A percentile compares a stretch with the other conserved stretches of the same genome.
Conservation (phyloP, 306 rosid genomes). For the Malus orientalis region DNA sequence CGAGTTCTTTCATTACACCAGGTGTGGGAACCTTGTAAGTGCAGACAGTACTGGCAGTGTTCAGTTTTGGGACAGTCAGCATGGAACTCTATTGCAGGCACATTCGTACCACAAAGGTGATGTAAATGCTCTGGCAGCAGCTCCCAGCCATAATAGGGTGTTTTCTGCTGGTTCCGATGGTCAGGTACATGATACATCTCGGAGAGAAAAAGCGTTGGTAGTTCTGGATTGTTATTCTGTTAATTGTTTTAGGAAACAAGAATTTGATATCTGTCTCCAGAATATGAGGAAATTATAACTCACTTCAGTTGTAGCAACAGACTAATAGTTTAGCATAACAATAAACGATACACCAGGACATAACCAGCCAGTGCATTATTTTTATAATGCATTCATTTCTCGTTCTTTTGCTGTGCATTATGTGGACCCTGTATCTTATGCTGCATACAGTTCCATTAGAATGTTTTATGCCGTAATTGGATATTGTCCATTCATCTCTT, state of each 20-base stretch:
- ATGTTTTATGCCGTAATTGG: neutral
- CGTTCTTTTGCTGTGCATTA: neutral
- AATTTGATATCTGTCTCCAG: neutral
- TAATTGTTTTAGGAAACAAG: neutral
- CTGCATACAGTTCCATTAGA: neutral
- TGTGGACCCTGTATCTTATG: neutral
- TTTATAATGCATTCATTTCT: neutral
- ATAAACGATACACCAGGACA: neutral
- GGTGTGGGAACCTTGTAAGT: constrained; percentile 95
- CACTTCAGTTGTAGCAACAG: neutral
- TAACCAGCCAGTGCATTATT: neutral
- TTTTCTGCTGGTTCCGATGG: constrained; percentile 99
- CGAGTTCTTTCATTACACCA: constrained; percentile 29
- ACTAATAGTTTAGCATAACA: neutral
- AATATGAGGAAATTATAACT: neutral
- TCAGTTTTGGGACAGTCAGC: constrained; percentile 85
- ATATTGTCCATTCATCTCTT: neutral
- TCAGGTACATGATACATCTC: constrained; percentile 41
- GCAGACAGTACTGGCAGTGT: constrained; percentile 96
- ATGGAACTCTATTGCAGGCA: constrained; percentile 75
- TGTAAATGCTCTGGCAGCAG: constrained; percentile 72
- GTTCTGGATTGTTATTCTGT: neutral
- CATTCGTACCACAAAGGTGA: constrained; percentile 84
- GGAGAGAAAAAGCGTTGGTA: neutral
- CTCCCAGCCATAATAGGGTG: constrained; percentile 76